Conservation (phyloP, 257 asterid species). For the Solanum rostratum region DNA sequence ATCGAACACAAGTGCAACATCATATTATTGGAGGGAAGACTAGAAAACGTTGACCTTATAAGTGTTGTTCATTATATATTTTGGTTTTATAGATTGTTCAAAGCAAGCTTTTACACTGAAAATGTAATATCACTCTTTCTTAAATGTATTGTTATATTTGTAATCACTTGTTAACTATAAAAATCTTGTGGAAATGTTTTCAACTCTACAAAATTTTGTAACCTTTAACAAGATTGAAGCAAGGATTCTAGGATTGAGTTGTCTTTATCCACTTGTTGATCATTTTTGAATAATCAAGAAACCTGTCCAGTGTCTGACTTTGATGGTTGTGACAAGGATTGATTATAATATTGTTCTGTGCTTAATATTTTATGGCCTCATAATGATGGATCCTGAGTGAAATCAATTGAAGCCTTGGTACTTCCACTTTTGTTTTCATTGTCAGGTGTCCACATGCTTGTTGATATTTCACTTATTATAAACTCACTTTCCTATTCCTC, state of each 20-base stretch:
- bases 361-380: neutral
- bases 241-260: neutral
- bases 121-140: neutral
- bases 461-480: neutral
- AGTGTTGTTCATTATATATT: neutral
- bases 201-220: neutral
- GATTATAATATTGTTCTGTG: neutral
- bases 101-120: neutral
- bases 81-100: neutral
- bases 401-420: neutral
- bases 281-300: neutral
- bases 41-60: neutral
- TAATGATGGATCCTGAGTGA: neutral
- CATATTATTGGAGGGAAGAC: neutral
- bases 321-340: neutral
- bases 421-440: neutral
- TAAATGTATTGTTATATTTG: neutral
- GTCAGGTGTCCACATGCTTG: neutral
- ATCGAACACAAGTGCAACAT: neutral
- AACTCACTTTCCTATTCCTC: neutral
- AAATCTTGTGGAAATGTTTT: neutral
- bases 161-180: neutral
- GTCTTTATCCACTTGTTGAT: neutral
- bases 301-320: neutral
- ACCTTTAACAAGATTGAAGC: neutral